Evolutionary conservation across 2,329 filamentous ascomycete genomes (phyloP), one percentile per base, ranked within the genome.

Genomic region (Scytalidium lignicola): DNA sequence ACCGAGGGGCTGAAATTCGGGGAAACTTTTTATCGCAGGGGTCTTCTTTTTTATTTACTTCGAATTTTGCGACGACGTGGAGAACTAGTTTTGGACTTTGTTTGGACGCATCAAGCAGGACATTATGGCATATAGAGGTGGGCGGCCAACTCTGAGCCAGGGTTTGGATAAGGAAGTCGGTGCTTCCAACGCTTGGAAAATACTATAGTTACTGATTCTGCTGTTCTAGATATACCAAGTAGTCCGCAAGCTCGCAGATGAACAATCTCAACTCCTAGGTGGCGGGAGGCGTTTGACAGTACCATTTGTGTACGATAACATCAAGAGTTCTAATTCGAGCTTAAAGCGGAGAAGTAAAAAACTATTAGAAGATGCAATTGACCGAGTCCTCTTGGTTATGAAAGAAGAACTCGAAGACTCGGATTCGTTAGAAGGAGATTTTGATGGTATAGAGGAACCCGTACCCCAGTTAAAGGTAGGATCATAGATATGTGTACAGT

Each of bases 241-340:
- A 32, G 79, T 95, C 32, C 80, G 81, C 55, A 93, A 90, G 66
- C 74, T 92, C 47, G 78, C 88, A 48, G 85, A 89, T 51, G 80
- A 85, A 46, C 78, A 80, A 45, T 70, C 76, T 43, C 67, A 76
- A 55, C 67, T 69, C n/a, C 75, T 75, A 43, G 73, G 72, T 48
- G 66, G 65, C 17, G 45, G 51, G 9, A 69, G 74, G 7, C 74
- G 72, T 47, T 70, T 87, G 6, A 83, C 80, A 1, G 72, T 85
- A 3, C 68, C 76, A 2, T 68, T 72, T 2, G 78, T 95, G 1
- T 96, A 93, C 64, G 85, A 90, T 37, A 81, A 80, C 51, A 90
- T 97, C 53, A 88, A 90, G 58, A 72, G 75, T 45, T 96, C 90
- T 13, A 96, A 96, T 65, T 95, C 90, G 0, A 90, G 86, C 58